Conservation (phyloP, 75 land plant species). For the Sequoiadendron giganteum region DNA sequence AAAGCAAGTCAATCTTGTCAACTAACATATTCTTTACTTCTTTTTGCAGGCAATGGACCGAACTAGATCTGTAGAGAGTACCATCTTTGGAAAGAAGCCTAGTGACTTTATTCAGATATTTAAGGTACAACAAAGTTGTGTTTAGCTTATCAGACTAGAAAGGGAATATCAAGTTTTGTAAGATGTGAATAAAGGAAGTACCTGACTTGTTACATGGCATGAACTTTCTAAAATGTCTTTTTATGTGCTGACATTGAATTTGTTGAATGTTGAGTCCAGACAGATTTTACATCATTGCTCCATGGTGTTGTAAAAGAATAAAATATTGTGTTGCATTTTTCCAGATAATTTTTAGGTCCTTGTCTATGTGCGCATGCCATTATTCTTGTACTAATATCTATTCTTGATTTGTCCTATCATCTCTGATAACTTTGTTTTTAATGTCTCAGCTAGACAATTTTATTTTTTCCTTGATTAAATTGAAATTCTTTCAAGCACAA, state of each 20-base stretch:
- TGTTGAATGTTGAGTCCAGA: neutral
- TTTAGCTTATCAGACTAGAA: neutral
- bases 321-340: neutral
- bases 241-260: neutral
- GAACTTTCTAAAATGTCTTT: neutral
- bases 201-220: neutral
- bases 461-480: neutral
- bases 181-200: neutral
- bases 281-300: neutral
- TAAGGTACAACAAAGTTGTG: constrained; percentile 49
- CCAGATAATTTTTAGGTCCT: neutral
- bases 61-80: constrained; percentile 61
- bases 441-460: neutral
- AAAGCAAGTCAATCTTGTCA: neutral
- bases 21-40: neutral
- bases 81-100: constrained; percentile 88
- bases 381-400: neutral
- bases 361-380: neutral
- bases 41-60: constrained; percentile 88
- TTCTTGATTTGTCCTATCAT: neutral
- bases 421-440: neutral
- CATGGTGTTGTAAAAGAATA: neutral
- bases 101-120: constrained; percentile 93
- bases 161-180: neutral
- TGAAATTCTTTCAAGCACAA: neutral